Percentiles rank a stretch among this genome's conserved stretches.
These are phyloP conservation scores for Calocybe cyanea DNA, from an alignment of 768 basidiomycete genomes.

Conservation along the genomic window DNA sequence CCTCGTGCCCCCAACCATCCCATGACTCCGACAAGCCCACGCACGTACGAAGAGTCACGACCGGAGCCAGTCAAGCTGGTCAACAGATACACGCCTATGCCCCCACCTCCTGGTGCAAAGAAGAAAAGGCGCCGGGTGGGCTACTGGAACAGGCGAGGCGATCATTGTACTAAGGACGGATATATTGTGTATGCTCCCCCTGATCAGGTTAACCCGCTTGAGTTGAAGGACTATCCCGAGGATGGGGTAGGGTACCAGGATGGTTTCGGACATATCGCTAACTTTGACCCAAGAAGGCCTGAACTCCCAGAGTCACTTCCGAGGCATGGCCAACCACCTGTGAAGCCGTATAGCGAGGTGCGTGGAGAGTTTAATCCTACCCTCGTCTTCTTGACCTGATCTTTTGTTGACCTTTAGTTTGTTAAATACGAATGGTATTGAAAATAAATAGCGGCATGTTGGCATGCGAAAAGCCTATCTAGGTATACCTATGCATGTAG, in stretches of 20 bases:
- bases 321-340: constrained; percentile 47
- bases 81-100: constrained; percentile 14
- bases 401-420: constrained; percentile 27
- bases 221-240: constrained; percentile 57
- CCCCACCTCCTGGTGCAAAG: constrained; percentile 25
- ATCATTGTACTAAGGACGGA: constrained; percentile 53
- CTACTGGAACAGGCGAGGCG: constrained; percentile 75
- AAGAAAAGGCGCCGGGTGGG: constrained; percentile 43
- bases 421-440: constrained; percentile 26
- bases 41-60: constrained; percentile 12
- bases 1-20: constrained; percentile 2
- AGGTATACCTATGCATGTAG: too few relatives aligned
- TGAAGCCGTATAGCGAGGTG: constrained; percentile 53
- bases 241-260: constrained; percentile 54
- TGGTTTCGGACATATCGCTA: constrained; percentile 39
- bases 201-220: constrained; percentile 50
- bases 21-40: constrained; percentile 6
- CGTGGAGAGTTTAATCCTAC: constrained; percentile 18
- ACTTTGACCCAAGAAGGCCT: constrained; percentile 40
- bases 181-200: constrained; percentile 67
- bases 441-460: neutral
- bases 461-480: too few relatives aligned
- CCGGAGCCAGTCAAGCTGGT: constrained; percentile 10
- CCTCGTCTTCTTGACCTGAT: neutral
- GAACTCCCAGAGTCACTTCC: constrained; percentile 65